Evolutionary conservation across 345 rosid species (phyloP).

Genomic region (Cardiospermum halicacabum): DNA sequence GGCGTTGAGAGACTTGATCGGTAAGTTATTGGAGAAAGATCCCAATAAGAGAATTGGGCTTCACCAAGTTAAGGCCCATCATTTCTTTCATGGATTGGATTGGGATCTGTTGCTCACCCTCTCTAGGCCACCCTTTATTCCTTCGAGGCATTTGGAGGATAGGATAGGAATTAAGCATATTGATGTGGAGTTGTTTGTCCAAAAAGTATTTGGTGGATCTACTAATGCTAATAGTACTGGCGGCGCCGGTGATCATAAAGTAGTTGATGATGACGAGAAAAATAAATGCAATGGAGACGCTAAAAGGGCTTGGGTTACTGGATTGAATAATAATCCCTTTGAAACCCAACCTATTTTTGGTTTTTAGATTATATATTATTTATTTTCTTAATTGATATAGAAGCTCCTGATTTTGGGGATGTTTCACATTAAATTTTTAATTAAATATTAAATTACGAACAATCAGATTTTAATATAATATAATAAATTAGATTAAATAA

Average conservation of each 20-base stretch:
- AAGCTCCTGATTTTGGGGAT: no score
- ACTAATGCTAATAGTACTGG: no score
- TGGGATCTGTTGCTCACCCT: constrained; percentile 54
- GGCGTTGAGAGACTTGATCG: constrained; percentile 59
- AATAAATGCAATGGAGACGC: neutral
- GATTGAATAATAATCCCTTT: constrained; percentile 7
- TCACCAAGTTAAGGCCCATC: constrained; percentile 65
- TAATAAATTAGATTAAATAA: no score
- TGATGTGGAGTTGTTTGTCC: constrained; percentile 65
- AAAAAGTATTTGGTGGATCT: constrained; percentile 38
- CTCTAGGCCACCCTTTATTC: constrained; percentile 70
- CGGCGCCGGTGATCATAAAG: constrained; percentile 8
- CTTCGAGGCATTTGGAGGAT: constrained; percentile 24
- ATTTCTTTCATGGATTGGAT: constrained; percentile 50
- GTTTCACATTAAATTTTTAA: no score
- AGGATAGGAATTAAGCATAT: constrained; percentile 21
- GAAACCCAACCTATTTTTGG: constrained; percentile 24
- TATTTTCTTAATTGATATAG: no score
- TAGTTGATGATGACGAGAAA: neutral
- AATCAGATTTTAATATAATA: no score
- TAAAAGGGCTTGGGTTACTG: constrained; percentile 18
- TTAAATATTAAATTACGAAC: no score
- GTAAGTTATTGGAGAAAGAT: constrained; percentile 58
- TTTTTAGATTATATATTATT: constrained; percentile 19
- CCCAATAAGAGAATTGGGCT: constrained; percentile 51